Evolutionary conservation across 768 basidiomycete species (phyloP).

Genomic region (Rhizopogon vulgaris): DNA sequence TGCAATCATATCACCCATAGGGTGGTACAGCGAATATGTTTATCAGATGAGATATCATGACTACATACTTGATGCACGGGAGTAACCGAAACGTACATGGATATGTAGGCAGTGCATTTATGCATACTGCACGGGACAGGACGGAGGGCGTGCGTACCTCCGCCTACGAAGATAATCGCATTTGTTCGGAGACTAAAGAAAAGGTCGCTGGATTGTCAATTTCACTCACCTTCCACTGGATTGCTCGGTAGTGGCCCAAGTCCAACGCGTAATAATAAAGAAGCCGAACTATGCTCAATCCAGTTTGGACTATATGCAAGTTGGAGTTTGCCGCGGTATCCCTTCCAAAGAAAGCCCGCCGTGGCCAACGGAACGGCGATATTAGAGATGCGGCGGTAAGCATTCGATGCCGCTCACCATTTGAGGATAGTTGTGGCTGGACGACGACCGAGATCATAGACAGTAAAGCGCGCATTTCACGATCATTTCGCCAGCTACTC

Average conservation of each 20-base stretch:
- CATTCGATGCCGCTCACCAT: no score
- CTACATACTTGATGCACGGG: background rate
- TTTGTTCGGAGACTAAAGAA: background rate
- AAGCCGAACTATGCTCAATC: background rate
- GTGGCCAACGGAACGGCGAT: no score
- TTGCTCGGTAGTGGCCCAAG: background rate
- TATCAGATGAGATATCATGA: background rate
- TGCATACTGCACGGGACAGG: no score
- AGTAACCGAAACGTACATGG: background rate
- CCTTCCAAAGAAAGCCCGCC: no score
- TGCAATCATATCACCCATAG: no score
- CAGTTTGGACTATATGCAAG: background rate
- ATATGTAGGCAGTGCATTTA: background rate
- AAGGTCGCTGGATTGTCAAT: no score
- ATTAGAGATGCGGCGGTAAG: no score
- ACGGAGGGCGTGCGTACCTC: background rate
- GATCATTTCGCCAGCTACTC: no score
- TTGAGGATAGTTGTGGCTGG: no score
- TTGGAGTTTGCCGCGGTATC: background rate
- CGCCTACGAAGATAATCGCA: background rate
- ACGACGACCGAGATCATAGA: no score
- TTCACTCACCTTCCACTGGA: background rate
- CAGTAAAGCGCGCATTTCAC: no score
- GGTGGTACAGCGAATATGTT: no score
- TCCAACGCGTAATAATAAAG: background rate